These are phyloP conservation scores for Apiospora kogelbergensis DNA, from an alignment of 2,329 filamentous ascomycete genomes.

Conservation along the genomic window DNA sequence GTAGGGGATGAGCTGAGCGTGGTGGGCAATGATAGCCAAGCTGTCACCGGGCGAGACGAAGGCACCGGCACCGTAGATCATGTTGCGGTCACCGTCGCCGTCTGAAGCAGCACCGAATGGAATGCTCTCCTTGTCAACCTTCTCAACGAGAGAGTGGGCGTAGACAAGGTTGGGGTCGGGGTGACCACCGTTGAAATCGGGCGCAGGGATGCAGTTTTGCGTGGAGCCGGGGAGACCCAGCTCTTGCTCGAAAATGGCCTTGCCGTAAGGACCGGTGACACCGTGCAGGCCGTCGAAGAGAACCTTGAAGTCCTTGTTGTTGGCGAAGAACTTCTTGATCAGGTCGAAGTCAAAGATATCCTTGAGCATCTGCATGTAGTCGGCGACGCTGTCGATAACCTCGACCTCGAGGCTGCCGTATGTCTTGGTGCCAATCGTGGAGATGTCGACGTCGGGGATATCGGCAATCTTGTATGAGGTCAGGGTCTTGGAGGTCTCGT, in stretches of 20 bases:
- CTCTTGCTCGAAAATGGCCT: conserved; percentile 92
- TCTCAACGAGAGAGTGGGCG: conserved; percentile 84
- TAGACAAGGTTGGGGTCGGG: conserved; percentile 98
- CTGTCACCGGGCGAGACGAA: conserved; percentile 98
- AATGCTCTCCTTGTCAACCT: conserved; percentile 85
- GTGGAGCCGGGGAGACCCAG: conserved; percentile 76
- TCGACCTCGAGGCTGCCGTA: conserved; percentile 91
- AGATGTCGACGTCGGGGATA: conserved; percentile 83
- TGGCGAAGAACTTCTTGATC: conserved; percentile 89
- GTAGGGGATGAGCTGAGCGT: conserved; percentile 94
- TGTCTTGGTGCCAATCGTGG: conserved; percentile 76
- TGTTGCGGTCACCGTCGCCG: conserved; percentile 97
- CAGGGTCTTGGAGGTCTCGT: conserved; percentile 83
- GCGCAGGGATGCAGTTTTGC: conserved; percentile 89
- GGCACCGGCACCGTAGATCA: conserved; percentile 97
- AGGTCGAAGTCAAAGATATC: conserved; percentile 97
- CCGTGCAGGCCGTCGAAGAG: conserved; percentile 93
- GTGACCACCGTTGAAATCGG: conserved; percentile 96
- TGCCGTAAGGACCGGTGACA: conserved; percentile 93
- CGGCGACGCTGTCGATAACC: conserved; percentile 87
- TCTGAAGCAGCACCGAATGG: conserved; percentile 97
- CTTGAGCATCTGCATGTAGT: conserved; percentile 95
- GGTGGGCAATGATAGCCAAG: conserved; percentile 95
- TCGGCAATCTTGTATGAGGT: conserved; percentile 90
- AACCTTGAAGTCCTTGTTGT: conserved; percentile 90